Base-by-base conservation (phyloP, 208 protist genomes). In the Polymyxa betae region DNA sequence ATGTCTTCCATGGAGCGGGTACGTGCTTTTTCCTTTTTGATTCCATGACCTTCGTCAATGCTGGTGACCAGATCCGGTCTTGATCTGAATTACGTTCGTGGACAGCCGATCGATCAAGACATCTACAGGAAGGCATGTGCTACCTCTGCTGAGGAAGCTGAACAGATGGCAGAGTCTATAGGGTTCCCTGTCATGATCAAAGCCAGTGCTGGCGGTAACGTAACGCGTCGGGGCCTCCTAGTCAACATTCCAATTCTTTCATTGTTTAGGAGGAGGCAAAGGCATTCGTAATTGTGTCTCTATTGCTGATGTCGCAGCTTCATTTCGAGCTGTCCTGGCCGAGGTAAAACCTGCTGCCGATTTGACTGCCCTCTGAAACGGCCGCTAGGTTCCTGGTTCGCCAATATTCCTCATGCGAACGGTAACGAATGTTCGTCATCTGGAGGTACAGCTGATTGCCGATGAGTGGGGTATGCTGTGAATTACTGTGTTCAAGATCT, bases 181-280 rank as follows among this genome's bases (percentile, higher is more conserved):
- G 97, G 97, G 46, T 99, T 97, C 91, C 98, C 98, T 35, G 95
- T 98, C 40, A 99, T 99, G 97, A 98, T 99, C 92, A 99, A 99
- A 94, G 98, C 98, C 0, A 98, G 97, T n/a, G 97, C 98, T 93
- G 98, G 98, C 43, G 98, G 49, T 60, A n/a, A n/a, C n/a, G n/a
- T 60, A 60, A 24, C 49, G 12, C 49, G 5, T 60, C 5, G 49
- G 49, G 12, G 49, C 5, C 5, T 24, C n/a, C n/a, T n/a, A n/a
- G n/a, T n/a, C n/a, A n/a, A n/a, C 24, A 29, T 60, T 60, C 12
- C 49, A 24, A 5, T 60, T 60, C 24, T 60, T 60, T 60, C 24
- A 60, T 60, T 5, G 49, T 60, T 60, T 24, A 60, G 49, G 98
- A 64, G 98, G 98, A 89, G 98, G 98, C 40, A 99, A 99, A 94